phyloP scores from a whole-genome alignment of 306 rosid species.

The Quercus cerris region DNA sequence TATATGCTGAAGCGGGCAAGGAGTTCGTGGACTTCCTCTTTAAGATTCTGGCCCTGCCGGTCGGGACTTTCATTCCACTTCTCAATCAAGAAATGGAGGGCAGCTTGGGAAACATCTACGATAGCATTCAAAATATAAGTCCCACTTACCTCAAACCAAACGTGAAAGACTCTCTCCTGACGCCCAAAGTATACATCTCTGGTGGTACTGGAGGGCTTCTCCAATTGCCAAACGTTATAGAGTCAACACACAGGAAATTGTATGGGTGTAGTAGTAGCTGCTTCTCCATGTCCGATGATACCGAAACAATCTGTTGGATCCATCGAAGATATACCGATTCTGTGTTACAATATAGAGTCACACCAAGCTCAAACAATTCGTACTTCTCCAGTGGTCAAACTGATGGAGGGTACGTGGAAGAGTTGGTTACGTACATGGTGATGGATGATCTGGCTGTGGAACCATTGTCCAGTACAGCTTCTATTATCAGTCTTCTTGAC shows the following conservation, averaged over 20 bases:
- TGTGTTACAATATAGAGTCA: no score
- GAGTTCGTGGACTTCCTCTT: constrained; percentile 43
- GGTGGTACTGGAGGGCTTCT: background rate
- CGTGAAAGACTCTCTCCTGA: constrained; percentile 9
- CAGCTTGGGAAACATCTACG: constrained; percentile 32
- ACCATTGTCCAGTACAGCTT: constrained; percentile 20
- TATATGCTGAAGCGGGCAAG: constrained; percentile 54
- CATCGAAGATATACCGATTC: no score
- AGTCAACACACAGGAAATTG: no score
- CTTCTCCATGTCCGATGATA: no score
- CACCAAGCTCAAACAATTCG: background rate
- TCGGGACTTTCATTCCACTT: constrained; percentile 16
- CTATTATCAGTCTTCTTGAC: background rate
- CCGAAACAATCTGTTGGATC: no score
- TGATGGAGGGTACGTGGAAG: constrained; percentile 24
- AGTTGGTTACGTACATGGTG: constrained; percentile 27
- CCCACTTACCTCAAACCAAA: constrained; percentile 32
- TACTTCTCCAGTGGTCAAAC: background rate
- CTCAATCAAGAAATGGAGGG: constrained; percentile 40
- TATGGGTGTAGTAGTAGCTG: no score
- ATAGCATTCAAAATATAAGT: constrained; percentile 33
- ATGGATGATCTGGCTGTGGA: constrained; percentile 33
- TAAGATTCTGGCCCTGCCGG: constrained; percentile 32
- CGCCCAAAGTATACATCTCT: background rate
- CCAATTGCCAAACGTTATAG: no score